Conservation (phyloP, 306 rosid species). For the Albizia julibrissin region DNA sequence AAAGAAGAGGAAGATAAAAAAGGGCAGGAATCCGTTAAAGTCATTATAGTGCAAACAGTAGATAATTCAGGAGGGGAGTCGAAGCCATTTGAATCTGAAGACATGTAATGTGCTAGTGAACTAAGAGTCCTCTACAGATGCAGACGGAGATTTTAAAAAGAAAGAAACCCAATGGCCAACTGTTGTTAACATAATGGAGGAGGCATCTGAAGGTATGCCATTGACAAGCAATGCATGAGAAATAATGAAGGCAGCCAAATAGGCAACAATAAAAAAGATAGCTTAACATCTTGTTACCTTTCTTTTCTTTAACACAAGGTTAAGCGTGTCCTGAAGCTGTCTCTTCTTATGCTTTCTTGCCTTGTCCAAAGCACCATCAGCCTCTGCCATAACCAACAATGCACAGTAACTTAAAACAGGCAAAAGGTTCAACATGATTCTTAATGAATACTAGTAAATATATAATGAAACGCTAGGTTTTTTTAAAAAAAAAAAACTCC, state of each 20-base stretch:
- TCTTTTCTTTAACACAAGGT: conserved; percentile 88
- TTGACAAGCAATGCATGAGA: background rate
- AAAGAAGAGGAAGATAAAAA: no score
- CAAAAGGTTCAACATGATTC: background rate
- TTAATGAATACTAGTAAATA: conserved; percentile 16
- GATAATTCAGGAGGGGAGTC: background rate
- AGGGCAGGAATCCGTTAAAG: background rate
- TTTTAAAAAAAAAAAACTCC: background rate
- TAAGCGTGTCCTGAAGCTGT: conserved; percentile 92
- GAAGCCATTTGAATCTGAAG: background rate
- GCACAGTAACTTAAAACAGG: conserved; percentile 26
- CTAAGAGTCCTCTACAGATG: no score
- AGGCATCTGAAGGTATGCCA: background rate
- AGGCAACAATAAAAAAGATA: conserved; percentile 15
- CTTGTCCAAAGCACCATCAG: conserved; percentile 98
- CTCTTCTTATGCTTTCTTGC: conserved; percentile 99
- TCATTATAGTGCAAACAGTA: background rate
- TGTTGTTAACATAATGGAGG: background rate
- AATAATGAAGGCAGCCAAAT: conserved; percentile 11
- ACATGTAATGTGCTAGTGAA: background rate
- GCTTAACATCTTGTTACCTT: conserved; percentile 55
- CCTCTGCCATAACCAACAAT: conserved; percentile 65
- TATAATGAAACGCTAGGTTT: background rate
- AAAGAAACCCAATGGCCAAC: no score
- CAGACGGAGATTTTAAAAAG: no score